Evolutionary conservation across 192 early-diverging fungal genomes (phyloP), one percentile per base, ranked within the genome.

Genomic region (Chytriomyces sp.): DNA sequence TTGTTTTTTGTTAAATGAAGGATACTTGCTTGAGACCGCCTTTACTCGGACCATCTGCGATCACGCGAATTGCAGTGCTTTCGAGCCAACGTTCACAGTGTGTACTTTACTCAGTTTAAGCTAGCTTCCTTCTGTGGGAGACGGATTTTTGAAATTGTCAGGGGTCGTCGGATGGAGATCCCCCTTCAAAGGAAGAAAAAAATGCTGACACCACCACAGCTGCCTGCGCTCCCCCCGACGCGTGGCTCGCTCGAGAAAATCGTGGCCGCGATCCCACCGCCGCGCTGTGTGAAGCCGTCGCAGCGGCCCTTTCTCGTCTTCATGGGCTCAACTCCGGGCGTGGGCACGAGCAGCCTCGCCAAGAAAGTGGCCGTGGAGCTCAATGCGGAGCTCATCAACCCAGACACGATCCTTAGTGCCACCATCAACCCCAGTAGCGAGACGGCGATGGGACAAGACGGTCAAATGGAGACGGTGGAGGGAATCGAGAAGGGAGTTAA

Each of bases 271-370:
- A 65, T 76, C 0, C 68, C 75, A 5, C 61, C 75, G 2, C 49
- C 78, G 22, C 49, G 56, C 25, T 31, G 32, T 37, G 40, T 60
- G 10, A 59, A 49, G 4, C 32, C 57, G 28, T 19, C 64, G 4
- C 33, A 55, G 30, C 41, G 77, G 31, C 71, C 75, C 2, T 75
- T 78, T 44, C 77, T 81, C 55, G 75, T 86, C 31, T 70, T 86
- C 32, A 30, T 82, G 17, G 84, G 80, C 37, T 37, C 25, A 22
- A 80, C 76, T 39, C 81, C 81, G 10, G 81, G 84, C n/a, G 17
- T 19, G 22, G 81, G 81, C 22, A 76, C 77, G 30, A 73, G 76
- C 3, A 75, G 75, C 1, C 30, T 86, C 22, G 84, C 81, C 4
- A 38, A 19, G 17, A 61, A 65, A 25, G 39, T 86, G 33, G 84